These are phyloP conservation scores for Aspergillus amoenus DNA, from an alignment of 2,329 filamentous ascomycete species.

Conservation along the genomic window DNA sequence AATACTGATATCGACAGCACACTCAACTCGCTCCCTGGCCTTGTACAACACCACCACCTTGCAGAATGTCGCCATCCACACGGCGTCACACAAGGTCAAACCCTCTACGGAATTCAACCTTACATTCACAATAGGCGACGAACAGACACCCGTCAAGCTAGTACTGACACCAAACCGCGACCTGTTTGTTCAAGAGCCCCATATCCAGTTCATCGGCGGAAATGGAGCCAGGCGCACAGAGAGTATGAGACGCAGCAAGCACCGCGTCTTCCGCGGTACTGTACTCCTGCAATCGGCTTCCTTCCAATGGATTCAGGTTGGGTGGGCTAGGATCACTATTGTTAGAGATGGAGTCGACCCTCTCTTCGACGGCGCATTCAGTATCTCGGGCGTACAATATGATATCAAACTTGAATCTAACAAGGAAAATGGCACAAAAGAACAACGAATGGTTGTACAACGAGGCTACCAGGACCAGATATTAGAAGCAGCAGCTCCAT, in stretches of 20 bases:
- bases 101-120: neutral
- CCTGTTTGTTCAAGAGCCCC: constrained; percentile 6
- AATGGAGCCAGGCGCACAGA: neutral
- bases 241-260: neutral
- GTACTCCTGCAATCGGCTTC: neutral
- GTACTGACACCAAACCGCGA: constrained; percentile 12
- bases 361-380: constrained; percentile 15
- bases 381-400: constrained; percentile 1
- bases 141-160: neutral
- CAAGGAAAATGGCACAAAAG: neutral
- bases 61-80: constrained; percentile 1
- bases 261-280: constrained; percentile 5
- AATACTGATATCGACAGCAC: neutral
- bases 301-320: neutral
- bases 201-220: constrained; percentile 7
- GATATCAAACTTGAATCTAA: neutral
- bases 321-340: constrained; percentile 16
- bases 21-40: constrained; percentile 3
- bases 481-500: neutral
- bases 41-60: neutral
- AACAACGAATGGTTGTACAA: neutral
- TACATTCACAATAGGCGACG: neutral
- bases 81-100: neutral
- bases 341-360: constrained; percentile 8
- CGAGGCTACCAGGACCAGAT: neutral